Base-by-base conservation (phyloP, 768 basidiomycete species). In the Leucocoprinus birnbaumii region DNA sequence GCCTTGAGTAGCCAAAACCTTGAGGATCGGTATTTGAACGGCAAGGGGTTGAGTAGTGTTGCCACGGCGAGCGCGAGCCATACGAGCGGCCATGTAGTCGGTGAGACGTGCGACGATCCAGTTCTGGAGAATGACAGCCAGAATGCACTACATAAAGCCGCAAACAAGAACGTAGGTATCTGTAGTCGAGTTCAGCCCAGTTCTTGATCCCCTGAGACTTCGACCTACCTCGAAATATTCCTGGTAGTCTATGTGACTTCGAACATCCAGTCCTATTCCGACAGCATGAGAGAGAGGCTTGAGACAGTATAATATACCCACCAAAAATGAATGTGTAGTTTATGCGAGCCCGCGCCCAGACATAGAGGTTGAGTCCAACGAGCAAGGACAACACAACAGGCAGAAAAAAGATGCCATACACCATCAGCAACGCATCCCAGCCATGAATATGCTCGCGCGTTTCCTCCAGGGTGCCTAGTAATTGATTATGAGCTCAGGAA, bases 291-390 rank as follows among this genome's bases (percentile, higher is more conserved):
- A n/a, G n/a, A n/a, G 4, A n/a, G 38, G 38, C 2, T 8, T 13
- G n/a, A 5, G n/a, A 48, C 34, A 31, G 3, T 27, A 48, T 3
- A 27, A 10, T n/a, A 46, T 22, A 34, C 79, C 37, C 56, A 89
- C 89, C 89, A 63, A 95, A 91, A 34, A 95, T 91, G 67, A 98
- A 96, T n/a, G 86, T 80, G 62, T 94, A 96, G 65, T 98, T 98
- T 61, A 99, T 93, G 44, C 89, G 78, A 4, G 85, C 74, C 3
- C 71, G 69, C 0, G 82, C 76, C 88, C 91, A 99, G 0, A 86
- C 87, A 19, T 86, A 61, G 3, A 98, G 59, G 65, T 99, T 98
- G n/a, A 89, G 55, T 22, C 91, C 89, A 51, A 98, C 81, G 1
- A 97, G 71, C 27, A 92, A 57, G 1, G 84, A 75, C 63, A 97